Conservation (phyloP, 179 eudicot species). For the Kewa caespitosa region DNA sequence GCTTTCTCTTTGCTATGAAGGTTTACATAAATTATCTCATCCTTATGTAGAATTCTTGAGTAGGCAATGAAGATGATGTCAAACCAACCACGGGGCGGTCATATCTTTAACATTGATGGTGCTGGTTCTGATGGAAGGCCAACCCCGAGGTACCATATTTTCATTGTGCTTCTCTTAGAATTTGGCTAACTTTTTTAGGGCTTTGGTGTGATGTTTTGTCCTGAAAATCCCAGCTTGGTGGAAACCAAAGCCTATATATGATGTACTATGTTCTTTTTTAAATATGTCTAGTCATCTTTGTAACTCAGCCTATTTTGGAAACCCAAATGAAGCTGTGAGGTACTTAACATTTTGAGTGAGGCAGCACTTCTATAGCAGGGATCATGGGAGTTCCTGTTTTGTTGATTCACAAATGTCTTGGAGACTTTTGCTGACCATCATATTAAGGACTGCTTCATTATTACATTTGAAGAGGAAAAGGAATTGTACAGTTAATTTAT, state of each 20-base stretch:
- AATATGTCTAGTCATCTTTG: not conserved
- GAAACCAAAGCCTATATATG: not conserved
- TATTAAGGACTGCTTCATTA: not conserved
- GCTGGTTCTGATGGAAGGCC: conserved; percentile 99
- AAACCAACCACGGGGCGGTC: conserved; percentile 85
- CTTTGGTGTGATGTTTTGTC: not conserved
- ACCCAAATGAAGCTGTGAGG: not conserved
- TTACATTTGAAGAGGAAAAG: not conserved
- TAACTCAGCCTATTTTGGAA: not conserved
- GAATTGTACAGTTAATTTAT: not conserved
- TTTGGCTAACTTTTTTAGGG: too few relatives aligned
- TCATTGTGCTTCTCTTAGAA: not conserved
- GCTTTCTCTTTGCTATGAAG: not conserved
- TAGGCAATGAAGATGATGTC: conserved; percentile 94
- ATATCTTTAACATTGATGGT: conserved; percentile 91
- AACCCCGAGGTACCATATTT: conserved; percentile 69
- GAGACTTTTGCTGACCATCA: not conserved
- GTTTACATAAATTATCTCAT: not conserved
- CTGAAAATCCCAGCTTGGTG: not conserved
- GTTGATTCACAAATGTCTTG: not conserved
- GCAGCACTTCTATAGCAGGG: not conserved
- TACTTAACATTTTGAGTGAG: not conserved
- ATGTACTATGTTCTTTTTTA: not conserved
- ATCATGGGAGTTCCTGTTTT: not conserved
- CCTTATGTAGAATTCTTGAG: conserved; percentile 18